phyloP scores from a whole-genome alignment of 1,284 basidiomycete species.

The Malassezia arunalokei region DNA sequence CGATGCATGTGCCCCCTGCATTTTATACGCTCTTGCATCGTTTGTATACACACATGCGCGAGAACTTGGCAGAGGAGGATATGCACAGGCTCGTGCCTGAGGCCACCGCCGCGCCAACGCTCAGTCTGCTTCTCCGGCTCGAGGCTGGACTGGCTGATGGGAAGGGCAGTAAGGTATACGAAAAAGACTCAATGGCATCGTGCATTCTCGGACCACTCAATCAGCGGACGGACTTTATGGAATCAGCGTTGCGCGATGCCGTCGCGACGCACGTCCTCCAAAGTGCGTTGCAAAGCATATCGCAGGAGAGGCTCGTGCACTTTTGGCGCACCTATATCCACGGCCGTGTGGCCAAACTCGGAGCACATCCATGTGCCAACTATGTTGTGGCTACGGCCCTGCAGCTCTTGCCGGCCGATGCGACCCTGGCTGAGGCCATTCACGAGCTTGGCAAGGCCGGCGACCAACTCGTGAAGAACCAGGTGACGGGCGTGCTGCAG shows the following conservation, averaged over 20 bases:
- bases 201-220: slow-evolving; percentile 18
- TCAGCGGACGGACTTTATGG: slow-evolving; percentile 24
- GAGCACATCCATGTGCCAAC: slow-evolving; percentile 38
- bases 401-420: slow-evolving; percentile 9
- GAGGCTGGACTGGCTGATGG: slow-evolving; percentile 7
- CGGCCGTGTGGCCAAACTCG: slow-evolving; percentile 29
- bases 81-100: slow-evolving; percentile 23
- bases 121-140: slow-evolving; percentile 29
- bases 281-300: slow-evolving; percentile 16
- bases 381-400: slow-evolving; percentile 30
- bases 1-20: slow-evolving; percentile 15
- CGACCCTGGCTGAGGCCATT: neutral
- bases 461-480: slow-evolving; percentile 9
- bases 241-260: slow-evolving; percentile 34
- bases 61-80: slow-evolving; percentile 4
- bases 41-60: slow-evolving; percentile 13
- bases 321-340: slow-evolving; percentile 33
- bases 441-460: slow-evolving; percentile 11
- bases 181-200: slow-evolving; percentile 22
- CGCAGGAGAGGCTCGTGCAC: slow-evolving; percentile 8
- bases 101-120: slow-evolving; percentile 27
- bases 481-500: slow-evolving; percentile 10
- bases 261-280: slow-evolving; percentile 39
- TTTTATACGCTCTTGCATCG: slow-evolving; percentile 8
- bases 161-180: slow-evolving; percentile 1